Evolutionary conservation across 1,284 basidiomycete species (phyloP), one percentile per base, ranked within the genome.

Genomic region (Athelia sp.): DNA sequence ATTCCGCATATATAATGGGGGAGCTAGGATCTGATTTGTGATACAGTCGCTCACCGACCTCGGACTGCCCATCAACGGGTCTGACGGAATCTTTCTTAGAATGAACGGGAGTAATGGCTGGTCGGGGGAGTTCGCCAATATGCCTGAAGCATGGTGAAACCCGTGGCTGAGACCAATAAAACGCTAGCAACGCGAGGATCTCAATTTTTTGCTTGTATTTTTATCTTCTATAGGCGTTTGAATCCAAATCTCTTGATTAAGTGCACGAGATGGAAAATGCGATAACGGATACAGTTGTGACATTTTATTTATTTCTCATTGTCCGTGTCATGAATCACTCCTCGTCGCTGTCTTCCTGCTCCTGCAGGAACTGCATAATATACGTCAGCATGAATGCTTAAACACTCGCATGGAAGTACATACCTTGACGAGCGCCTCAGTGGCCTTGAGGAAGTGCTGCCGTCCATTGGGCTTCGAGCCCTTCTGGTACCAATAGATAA

Each of bases 401-500:
- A 4, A 17, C 18, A 9, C 22, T 14, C 38, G 43, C 31, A 34
- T 26, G 36, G 50, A 32, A 18, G n/a, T 35, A 50, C 75, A 51
- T 63, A 88, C 93, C 79, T 96, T 94, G 62, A 98, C 93, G 35
- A 98, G 79, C 4, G 90, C 66, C 67, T 92, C 89, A 2, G 92
- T 87, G 50, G 78, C 83, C 73, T 93, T 94, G 58, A 98, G 73
- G 78, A 98, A 98, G 67, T 95, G 90, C 66, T 95, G 91, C 66
- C 89, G 87, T 48, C 94, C 95, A 66, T 97, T 90, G 1, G 92
- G 81, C 73, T 94, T 97, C 50, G 93, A 90, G 50, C 96, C 95
- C 72, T 98, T 98, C 71, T 90, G 85, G 71, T 93, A 79, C 95
- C 95, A 98, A 71, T 97, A 98, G 53, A 98, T 88, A 63, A 98